These are phyloP conservation scores for Caloboletus firmus DNA, from an alignment of 1,284 basidiomycete genomes.

Conservation along the genomic window DNA sequence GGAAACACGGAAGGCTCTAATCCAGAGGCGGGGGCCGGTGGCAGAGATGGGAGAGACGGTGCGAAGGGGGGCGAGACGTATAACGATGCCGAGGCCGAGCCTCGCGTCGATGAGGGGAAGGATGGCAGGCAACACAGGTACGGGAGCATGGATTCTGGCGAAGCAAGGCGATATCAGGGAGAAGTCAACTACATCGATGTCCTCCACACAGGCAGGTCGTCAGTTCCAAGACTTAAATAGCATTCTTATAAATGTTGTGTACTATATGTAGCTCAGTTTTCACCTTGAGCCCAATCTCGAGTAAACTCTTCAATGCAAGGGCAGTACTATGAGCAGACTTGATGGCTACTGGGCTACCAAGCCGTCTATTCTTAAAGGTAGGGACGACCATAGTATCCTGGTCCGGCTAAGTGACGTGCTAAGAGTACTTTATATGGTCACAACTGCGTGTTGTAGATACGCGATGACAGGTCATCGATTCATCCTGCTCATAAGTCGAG, in stretches of 20 bases:
- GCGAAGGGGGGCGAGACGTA: not conserved
- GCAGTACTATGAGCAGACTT: not conserved
- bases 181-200: too few species aligned
- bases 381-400: not conserved
- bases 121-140: not conserved
- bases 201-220: not conserved
- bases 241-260: not conserved
- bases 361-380: not conserved
- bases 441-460: too few species aligned
- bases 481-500: too few species aligned
- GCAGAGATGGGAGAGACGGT: not conserved
- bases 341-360: not conserved
- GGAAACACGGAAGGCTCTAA: not conserved
- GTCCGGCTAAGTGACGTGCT: too few species aligned
- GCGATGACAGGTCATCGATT: too few species aligned
- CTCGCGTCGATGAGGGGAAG: not conserved
- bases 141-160: too few species aligned
- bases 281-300: not conserved
- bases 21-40: not conserved
- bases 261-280: constrained; percentile 1
- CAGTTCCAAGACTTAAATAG: not conserved
- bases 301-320: not conserved
- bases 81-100: not conserved
- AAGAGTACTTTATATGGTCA: too few species aligned
- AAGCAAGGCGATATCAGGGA: not conserved